These are phyloP conservation scores for Ophiostoma quercus DNA, from an alignment of 2,329 filamentous ascomycete genomes.

Conservation along the genomic window DNA sequence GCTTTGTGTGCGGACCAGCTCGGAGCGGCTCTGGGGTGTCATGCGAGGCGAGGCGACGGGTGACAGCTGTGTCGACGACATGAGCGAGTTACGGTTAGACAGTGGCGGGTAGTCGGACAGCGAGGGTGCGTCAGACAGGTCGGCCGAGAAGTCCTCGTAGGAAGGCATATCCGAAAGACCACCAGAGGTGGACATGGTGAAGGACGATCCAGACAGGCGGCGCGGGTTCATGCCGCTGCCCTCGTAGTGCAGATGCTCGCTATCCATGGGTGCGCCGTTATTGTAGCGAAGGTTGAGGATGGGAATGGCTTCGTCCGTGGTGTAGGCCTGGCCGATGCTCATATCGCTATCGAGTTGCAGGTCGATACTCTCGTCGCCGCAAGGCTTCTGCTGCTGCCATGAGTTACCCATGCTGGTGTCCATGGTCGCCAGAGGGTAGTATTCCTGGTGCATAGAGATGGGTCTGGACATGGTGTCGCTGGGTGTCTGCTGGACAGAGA, in stretches of 20 bases:
- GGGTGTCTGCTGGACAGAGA: slow-evolving; percentile 48
- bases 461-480: slow-evolving; percentile 49
- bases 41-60: slow-evolving; percentile 66
- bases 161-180: slow-evolving; percentile 62
- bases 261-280: slow-evolving; percentile 38
- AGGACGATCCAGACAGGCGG: slow-evolving; percentile 67
- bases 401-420: slow-evolving; percentile 39
- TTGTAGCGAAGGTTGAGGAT: slow-evolving; percentile 55
- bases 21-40: slow-evolving; percentile 55
- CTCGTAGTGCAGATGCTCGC: slow-evolving; percentile 48
- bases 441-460: slow-evolving; percentile 55
- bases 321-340: slow-evolving; percentile 57
- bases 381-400: slow-evolving; percentile 50
- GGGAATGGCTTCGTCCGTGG: slow-evolving; percentile 57
- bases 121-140: slow-evolving; percentile 61
- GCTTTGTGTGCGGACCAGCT: slow-evolving; percentile 59
- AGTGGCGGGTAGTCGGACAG: slow-evolving; percentile 64
- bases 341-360: slow-evolving; percentile 55
- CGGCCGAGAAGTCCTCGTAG: slow-evolving; percentile 65
- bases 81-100: slow-evolving; percentile 64
- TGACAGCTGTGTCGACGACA: slow-evolving; percentile 65
- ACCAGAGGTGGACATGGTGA: slow-evolving; percentile 64
- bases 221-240: slow-evolving; percentile 50
- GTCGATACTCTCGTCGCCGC: slow-evolving; percentile 49
- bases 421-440: slow-evolving; percentile 47